Conservation (phyloP, 176 grass and related monocot species). For the Oryza longistaminata region DNA sequence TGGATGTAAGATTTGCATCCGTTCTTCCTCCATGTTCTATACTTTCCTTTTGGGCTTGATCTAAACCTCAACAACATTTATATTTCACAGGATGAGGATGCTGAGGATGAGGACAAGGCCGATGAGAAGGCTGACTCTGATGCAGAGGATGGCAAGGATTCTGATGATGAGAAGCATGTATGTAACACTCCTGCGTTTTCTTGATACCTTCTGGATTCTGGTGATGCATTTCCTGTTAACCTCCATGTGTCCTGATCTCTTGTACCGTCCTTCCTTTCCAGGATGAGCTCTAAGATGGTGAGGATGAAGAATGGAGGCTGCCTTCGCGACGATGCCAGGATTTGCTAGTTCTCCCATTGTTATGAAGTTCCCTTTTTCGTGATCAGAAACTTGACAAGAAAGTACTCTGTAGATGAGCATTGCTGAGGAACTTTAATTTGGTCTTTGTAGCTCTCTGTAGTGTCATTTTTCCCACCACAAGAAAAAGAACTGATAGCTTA, state of each 20-base stretch:
- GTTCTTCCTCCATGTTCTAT: not conserved
- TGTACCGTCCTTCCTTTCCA: constrained; percentile 17
- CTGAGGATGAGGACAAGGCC: constrained; percentile 51
- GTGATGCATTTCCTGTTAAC: not conserved
- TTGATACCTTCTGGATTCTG: not conserved
- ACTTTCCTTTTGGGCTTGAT: not conserved
- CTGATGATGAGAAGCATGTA: constrained; percentile 57
- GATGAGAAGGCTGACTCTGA: constrained; percentile 55
- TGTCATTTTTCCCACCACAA: not conserved
- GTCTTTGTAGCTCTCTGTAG: constrained; percentile 29
- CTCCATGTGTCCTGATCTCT: not conserved
- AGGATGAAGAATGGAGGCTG: constrained; percentile 32
- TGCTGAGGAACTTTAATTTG: not conserved
- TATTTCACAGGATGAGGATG: constrained; percentile 48
- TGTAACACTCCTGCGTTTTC: not conserved
- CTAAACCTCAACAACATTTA: not conserved
- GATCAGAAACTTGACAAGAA: constrained; percentile 40
- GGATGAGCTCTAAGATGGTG: constrained; percentile 82
- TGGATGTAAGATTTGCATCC: constrained; percentile 38
- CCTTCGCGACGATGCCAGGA: constrained; percentile 8
- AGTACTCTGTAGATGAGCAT: constrained; percentile 39
- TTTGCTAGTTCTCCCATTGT: constrained; percentile 47
- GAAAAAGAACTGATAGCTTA: constrained; percentile 10
- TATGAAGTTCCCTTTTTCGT: constrained; percentile 33
- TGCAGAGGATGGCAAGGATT: constrained; percentile 51